Evolutionary conservation across 805 yeast genomes (phyloP), one percentile per base, ranked within the genome.

Genomic region (Pachysolen tannophilus): DNA sequence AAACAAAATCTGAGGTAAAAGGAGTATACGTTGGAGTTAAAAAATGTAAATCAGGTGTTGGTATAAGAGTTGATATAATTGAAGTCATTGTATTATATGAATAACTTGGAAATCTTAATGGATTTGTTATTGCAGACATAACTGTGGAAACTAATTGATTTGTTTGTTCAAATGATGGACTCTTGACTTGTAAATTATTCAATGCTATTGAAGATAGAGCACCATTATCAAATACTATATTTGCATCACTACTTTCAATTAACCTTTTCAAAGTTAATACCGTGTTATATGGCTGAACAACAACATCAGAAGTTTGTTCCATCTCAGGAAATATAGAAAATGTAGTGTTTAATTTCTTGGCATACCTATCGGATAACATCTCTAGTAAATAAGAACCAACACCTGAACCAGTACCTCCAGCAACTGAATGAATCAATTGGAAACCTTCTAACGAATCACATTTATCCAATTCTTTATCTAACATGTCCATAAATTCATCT

Each of bases 341-440:
- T 0, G 97, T 86, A 39, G 83, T 83, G 7, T 84, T 63, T 33
- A 92, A 58, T 50, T 87, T 90, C 55, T 88, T 88, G 34, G 82
- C 76, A 53, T 77, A 90, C 36, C 86, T 63, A 53, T 92, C 98
- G 38, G 76, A 74, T 38, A 94, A 56, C 11, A 76, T 63, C 53
- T 92, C 97, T 26, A 92, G 58, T 29, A 92, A 46, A 38, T 72
- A 72, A 1, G 95, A 83, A 1, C 98, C 98, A 25, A 87, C 74
- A 3, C 99, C 98, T 0, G 96, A 83, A 0, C 99, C 99, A 0
- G 98, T 92, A 26, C 99, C 99, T 25, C 99, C 99, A 0, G 97
- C 97, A 4, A 92, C 94, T 4, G 96, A 82, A 58, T 92, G 98
- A 34, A 88, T 56, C 44, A 92, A 60, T 63, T 87, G 95, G 55